Evolutionary conservation across 306 rosid genomes (phyloP).

Genomic region (Cercis canadensis): DNA sequence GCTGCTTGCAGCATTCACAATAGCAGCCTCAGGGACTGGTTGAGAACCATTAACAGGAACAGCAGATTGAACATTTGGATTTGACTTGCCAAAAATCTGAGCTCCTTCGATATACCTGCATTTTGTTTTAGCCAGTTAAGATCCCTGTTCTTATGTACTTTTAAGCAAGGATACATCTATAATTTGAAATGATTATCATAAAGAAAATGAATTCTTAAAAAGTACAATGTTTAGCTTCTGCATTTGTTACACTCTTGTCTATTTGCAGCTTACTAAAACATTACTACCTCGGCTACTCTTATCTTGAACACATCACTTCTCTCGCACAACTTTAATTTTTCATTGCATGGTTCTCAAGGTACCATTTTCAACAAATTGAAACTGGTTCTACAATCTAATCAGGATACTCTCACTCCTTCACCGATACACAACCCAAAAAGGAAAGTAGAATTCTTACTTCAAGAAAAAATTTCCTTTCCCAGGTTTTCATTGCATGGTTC

Average conservation of each 20-base stretch:
- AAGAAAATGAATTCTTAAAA: not conserved
- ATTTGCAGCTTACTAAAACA: not conserved
- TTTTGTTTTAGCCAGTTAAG: conserved; percentile 23
- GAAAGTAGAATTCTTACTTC: not conserved
- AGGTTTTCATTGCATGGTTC: no score
- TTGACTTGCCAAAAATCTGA: conserved; percentile 56
- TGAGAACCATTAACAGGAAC: conserved; percentile 43
- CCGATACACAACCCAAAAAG: not conserved
- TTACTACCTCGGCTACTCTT: no score
- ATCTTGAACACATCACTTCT: no score
- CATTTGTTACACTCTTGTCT: not conserved
- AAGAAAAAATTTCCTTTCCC: no score
- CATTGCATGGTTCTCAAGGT: not conserved
- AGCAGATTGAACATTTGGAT: conserved; percentile 41
- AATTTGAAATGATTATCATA: not conserved
- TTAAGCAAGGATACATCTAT: not conserved
- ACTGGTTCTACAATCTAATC: not conserved
- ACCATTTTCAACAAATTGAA: not conserved
- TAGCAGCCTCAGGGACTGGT: conserved; percentile 50
- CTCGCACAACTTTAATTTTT: not conserved
- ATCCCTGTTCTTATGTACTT: conserved; percentile 16
- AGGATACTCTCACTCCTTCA: not conserved
- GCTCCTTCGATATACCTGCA: conserved; percentile 82
- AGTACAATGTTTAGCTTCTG: not conserved
- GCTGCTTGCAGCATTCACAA: conserved; percentile 27